A percentile compares a stretch with the other conserved stretches of the same genome.
Conservation (phyloP, 2,329 filamentous ascomycete species). For the Corinectria fuckeliana region DNA sequence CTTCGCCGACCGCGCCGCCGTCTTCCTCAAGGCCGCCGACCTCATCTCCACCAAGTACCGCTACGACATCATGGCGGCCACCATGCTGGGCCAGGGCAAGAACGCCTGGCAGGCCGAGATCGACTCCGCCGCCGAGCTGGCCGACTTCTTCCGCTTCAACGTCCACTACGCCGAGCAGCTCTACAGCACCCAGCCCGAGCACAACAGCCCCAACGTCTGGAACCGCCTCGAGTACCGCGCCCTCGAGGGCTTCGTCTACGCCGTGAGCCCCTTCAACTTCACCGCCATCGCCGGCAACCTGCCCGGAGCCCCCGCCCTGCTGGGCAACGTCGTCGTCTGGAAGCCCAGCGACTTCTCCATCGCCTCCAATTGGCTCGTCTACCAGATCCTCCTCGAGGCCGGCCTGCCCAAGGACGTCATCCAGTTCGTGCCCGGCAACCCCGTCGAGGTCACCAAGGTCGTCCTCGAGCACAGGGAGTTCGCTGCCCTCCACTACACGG, state of each 20-base stretch:
- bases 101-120: constrained; percentile 99
- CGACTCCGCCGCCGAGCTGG: constrained; percentile 89
- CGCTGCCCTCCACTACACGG: constrained; percentile 92
- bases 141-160: constrained; percentile 93
- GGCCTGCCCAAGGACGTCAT: constrained; percentile 89
- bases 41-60: constrained; percentile 90
- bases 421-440: constrained; percentile 90
- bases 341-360: constrained; percentile 93
- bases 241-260: constrained; percentile 94
- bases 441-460: constrained; percentile 80
- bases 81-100: constrained; percentile 96
- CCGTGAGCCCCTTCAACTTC: constrained; percentile 95
- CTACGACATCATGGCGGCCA: constrained; percentile 95
- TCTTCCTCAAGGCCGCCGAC: constrained; percentile 96
- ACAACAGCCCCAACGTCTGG: constrained; percentile 86
- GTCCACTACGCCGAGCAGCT: constrained; percentile 93
- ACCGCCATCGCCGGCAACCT: constrained; percentile 93
- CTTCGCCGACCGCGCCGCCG: constrained; percentile 87
- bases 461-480: constrained; percentile 82
- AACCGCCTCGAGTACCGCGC: constrained; percentile 90
- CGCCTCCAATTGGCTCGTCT: constrained; percentile 88
- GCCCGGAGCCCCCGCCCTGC: constrained; percentile 79
- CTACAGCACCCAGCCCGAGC: constrained; percentile 84
- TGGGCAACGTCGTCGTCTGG: constrained; percentile 96
- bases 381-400: constrained; percentile 89